phyloP scores from a whole-genome alignment of 306 rosid species.

The Prinsepia uniflora region DNA sequence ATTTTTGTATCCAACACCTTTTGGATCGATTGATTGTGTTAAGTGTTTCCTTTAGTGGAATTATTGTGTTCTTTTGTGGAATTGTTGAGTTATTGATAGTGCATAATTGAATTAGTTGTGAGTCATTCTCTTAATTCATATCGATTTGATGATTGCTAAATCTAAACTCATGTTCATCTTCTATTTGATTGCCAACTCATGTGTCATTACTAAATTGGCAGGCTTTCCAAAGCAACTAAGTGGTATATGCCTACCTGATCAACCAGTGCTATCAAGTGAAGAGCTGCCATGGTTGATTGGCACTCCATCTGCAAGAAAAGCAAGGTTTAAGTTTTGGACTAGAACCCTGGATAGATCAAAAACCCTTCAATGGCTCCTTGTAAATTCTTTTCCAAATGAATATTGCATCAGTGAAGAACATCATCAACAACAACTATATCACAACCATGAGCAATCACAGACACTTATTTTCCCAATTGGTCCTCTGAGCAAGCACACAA shows the following conservation, averaged over 20 bases:
- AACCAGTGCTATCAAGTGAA: slow-evolving; percentile 45
- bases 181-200: background rate
- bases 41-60: too few relatives aligned
- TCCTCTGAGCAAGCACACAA: slow-evolving; percentile 30
- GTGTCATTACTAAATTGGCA: slow-evolving; percentile 23
- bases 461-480: slow-evolving; percentile 42
- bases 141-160: too few relatives aligned
- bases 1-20: too few relatives aligned
- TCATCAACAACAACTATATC: background rate
- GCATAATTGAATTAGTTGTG: too few relatives aligned
- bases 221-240: slow-evolving; percentile 55
- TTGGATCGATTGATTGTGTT: too few relatives aligned
- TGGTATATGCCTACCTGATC: slow-evolving; percentile 32
- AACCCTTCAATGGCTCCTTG: slow-evolving; percentile 52
- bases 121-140: too few relatives aligned
- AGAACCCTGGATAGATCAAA: slow-evolving; percentile 62
- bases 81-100: too few relatives aligned
- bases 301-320: slow-evolving; percentile 49
- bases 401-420: slow-evolving; percentile 14
- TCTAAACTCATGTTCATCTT: too few relatives aligned
- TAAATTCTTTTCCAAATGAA: slow-evolving; percentile 62
- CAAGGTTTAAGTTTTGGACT: slow-evolving; percentile 72
- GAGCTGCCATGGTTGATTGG: slow-evolving; percentile 93
- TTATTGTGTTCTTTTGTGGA: too few relatives aligned
- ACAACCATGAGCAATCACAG: background rate